Conservation (phyloP, 768 basidiomycete genomes). For the Xerocomellus dryophilus region DNA sequence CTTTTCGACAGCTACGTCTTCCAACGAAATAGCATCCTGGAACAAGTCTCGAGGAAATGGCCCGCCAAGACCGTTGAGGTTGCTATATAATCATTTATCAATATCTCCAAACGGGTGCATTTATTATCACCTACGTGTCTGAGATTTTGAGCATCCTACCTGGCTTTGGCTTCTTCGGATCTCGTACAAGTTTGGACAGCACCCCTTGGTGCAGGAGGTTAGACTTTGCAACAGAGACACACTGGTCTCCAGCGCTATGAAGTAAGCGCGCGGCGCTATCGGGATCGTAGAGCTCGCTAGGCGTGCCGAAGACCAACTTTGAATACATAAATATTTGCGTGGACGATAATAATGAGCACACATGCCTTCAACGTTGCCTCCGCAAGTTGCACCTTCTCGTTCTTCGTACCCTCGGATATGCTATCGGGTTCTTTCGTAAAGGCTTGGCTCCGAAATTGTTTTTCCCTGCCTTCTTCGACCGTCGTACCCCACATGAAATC, state of each 20-base stretch:
- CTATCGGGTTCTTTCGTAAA: slow-evolving; percentile 46
- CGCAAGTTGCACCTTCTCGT: slow-evolving; percentile 50
- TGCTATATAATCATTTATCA: slow-evolving; percentile 39
- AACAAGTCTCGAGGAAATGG: slow-evolving; percentile 60
- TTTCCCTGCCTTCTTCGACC: slow-evolving; percentile 76
- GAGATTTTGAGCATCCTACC: slow-evolving; percentile 77
- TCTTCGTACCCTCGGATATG: slow-evolving; percentile 6
- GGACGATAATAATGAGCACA: neutral
- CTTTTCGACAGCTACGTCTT: slow-evolving; percentile 49
- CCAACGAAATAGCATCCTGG: slow-evolving; percentile 65
- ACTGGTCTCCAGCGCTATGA: slow-evolving; percentile 50
- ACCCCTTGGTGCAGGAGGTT: slow-evolving; percentile 63
- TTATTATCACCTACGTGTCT: slow-evolving; percentile 46
- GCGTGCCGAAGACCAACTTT: slow-evolving; percentile 77
- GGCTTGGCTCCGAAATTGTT: slow-evolving; percentile 55
- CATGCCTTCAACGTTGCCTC: slow-evolving; percentile 71
- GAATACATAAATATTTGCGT: neutral
- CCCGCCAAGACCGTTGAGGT: slow-evolving; percentile 66
- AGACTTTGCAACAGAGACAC: slow-evolving; percentile 53
- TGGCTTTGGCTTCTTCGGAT: slow-evolving; percentile 60
- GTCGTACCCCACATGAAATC: slow-evolving; percentile 72
- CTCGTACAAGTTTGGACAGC: slow-evolving; percentile 62
- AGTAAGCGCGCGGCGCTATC: slow-evolving; percentile 58
- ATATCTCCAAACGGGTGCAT: neutral
- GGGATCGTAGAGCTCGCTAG: slow-evolving; percentile 63